Evolutionary conservation across 495 filamentous ascomycete genomes (phyloP), one percentile per base, ranked within the genome.

Genomic region (Pyrenula aspistea): DNA sequence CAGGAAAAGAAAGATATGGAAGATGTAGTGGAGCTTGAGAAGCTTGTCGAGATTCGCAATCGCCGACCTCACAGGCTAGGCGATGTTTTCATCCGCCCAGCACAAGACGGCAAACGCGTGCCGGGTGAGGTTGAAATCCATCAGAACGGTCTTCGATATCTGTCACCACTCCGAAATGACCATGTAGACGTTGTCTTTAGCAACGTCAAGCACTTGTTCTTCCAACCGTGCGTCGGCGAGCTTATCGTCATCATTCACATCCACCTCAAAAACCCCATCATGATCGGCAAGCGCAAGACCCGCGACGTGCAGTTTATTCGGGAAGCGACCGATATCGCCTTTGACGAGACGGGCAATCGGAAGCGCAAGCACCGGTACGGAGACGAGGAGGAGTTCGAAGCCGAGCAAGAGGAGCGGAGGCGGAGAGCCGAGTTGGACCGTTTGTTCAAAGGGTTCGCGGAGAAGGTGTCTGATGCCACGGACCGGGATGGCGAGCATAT

Each of bases 1-100:
- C 90, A 96, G 65, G 93, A 99, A 68, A 96, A 96, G 78, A 99
- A 99, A 69, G 91, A 99, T 61, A 83, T 99, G 86, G 94, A 97
- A 66, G 94, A 97, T 76, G 94, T 99, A n/a, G 90, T 99, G 2
- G 95, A 97, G 69, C 94, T 97, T 68, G 94, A 97, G 62, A 97
- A 97, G 73, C 82, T 99, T 20, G 71, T 91, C 60, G 91, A 96
- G 71, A 88, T 94, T 56, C 74, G 89, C 73, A 94, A 92, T 73
- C 89, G 91, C 42, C 89, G 91, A 54, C 92, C 93, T 24, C 81
- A 83, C 57, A 83, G 86, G 52, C 79, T 97, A 57, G 88, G 92
- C 53, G 90, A 94, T 66, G 85, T 97, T 56, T 97, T 89, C 68
- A 86, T 97, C 53, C 89, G 94, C 20, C 94, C 94, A 49, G 88